Base-by-base conservation (phyloP, 2,329 filamentous ascomycete genomes). In the Colletotrichum paranaense region DNA sequence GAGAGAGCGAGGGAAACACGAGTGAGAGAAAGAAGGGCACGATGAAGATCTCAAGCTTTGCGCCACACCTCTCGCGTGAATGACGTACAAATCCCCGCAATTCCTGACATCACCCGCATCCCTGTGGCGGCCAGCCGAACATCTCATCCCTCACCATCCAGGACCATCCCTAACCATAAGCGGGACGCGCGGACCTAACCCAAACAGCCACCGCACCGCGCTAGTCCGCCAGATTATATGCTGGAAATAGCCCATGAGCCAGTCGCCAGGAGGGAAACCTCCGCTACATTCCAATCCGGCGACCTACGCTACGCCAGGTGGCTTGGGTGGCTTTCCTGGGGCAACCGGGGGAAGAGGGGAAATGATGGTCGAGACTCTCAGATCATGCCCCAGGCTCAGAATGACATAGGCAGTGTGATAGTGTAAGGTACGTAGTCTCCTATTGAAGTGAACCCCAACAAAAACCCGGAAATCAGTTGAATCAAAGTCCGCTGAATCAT, bases 11-110 rank as follows among this genome's bases (percentile, higher is more conserved):
- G 14, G 38, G 42, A 28, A 35, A 26, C 1, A n/a, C 46, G 3
- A 55, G 32, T 8, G 1, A 16, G 38, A 12, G 22, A 24, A 35
- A 24, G 1, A 42, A 63, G 30, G 60, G 46, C 11, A 52, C 46
- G n/a, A 64, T 28, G 64, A 62, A 53, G 57, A 69, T 69, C 32
- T 49, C 28, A 22, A 8, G 56, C 49, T 52, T 30, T 8, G 32
- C 59, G 67, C 67, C 70, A 70, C 67, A 14, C 32, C 42, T 55
- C 49, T 19, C 38, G 32, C 67, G 55, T 28, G 28, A 16, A 70
- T 73, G 70, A 73, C 70, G 70, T 73, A 70, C 14, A 26, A 30
- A 30, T 65, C 55, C 56, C 70, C 60, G 67, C 56, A 70, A 24
- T 56, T 65, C 60, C 60, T 65, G 67, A 66, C 60, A 65, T 32